Percentiles rank a stretch among this genome's conserved stretches.
Conservation (phyloP, 164 flowering plant genomes). For the Stephania japonica region DNA sequence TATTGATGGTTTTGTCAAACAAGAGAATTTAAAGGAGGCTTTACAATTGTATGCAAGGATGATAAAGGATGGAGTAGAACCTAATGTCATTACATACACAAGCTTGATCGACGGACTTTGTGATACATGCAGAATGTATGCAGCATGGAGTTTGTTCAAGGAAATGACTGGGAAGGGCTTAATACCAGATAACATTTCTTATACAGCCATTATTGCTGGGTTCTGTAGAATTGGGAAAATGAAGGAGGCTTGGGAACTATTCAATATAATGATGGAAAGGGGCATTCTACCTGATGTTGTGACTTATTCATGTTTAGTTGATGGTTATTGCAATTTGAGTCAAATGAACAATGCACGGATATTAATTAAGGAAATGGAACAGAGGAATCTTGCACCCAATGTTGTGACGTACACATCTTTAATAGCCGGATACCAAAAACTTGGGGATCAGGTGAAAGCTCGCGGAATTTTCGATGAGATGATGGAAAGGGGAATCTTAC, state of each 20-base stretch:
- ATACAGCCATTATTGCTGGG: constrained; percentile 52
- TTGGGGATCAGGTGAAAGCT: constrained; percentile 26
- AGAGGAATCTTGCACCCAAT: constrained; percentile 29
- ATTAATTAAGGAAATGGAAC: constrained; percentile 34
- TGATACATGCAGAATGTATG: constrained; percentile 16
- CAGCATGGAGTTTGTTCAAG: constrained; percentile 37
- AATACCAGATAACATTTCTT: constrained; percentile 37
- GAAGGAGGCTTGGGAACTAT: constrained; percentile 35
- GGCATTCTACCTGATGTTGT: constrained; percentile 35
- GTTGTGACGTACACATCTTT: constrained; percentile 33
- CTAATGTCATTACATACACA: constrained; percentile 32
- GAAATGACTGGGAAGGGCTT: constrained; percentile 35
- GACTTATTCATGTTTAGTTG: constrained; percentile 50
- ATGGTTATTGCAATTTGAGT: constrained; percentile 35
- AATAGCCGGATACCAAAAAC: constrained; percentile 29
- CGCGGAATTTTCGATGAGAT: constrained; percentile 30
- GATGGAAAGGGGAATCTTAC: constrained; percentile 27
- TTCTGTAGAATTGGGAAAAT: constrained; percentile 37
- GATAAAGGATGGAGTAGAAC: constrained; percentile 35
- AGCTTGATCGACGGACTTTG: constrained; percentile 37
- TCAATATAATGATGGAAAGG: constrained; percentile 29
- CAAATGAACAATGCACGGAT: constrained; percentile 29
- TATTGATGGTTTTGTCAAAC: constrained; percentile 47
- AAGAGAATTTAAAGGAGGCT: constrained; percentile 33
- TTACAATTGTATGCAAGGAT: constrained; percentile 31